Percentiles rank a stretch among this genome's conserved stretches.
phyloP scores from a whole-genome alignment of 495 filamentous ascomycete genomes.

The Hyaloscypha hepaticicola region DNA sequence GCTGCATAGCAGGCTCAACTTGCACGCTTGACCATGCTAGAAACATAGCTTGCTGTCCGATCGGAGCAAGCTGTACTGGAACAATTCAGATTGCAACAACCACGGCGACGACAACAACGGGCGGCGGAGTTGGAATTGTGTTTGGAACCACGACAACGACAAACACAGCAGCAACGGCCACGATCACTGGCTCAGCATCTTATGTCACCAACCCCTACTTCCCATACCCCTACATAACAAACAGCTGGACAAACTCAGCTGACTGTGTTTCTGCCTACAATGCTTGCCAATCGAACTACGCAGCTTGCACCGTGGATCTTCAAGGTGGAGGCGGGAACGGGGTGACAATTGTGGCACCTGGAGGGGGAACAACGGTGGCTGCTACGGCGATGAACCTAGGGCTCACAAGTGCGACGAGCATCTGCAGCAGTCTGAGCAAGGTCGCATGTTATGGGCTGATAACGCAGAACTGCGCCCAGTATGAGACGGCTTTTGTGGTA shows the following conservation, averaged over 20 bases:
- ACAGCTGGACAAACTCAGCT: conserved; percentile 21
- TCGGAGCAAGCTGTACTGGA: conserved; percentile 60
- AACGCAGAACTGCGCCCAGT: conserved; percentile 25
- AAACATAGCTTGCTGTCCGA: conserved; percentile 67
- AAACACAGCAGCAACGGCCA: conserved; percentile 18
- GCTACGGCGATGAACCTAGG: conserved; percentile 29
- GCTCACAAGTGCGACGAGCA: conserved; percentile 19
- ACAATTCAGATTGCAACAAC: conserved; percentile 37
- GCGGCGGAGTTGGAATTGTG: background rate
- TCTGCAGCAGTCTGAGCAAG: conserved; percentile 27
- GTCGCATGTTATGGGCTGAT: conserved; percentile 23
- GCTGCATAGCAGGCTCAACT: conserved; percentile 51
- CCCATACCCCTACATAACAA: conserved; percentile 30
- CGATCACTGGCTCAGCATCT: conserved; percentile 18
- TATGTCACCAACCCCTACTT: conserved; percentile 33
- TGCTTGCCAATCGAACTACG: conserved; percentile 28
- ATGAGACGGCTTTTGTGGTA: conserved; percentile 24
- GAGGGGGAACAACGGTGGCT: conserved; percentile 26
- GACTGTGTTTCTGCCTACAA: conserved; percentile 25
- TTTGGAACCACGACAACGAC: conserved; percentile 26
- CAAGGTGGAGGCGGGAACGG: conserved; percentile 28
- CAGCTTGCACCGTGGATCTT: conserved; percentile 28
- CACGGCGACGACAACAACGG: conserved; percentile 16
- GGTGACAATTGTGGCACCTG: conserved; percentile 30
- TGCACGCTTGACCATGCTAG: conserved; percentile 59